Evolutionary conservation across 208 protist genomes (phyloP).

Genomic region (Wallacemonas collosoma): DNA sequence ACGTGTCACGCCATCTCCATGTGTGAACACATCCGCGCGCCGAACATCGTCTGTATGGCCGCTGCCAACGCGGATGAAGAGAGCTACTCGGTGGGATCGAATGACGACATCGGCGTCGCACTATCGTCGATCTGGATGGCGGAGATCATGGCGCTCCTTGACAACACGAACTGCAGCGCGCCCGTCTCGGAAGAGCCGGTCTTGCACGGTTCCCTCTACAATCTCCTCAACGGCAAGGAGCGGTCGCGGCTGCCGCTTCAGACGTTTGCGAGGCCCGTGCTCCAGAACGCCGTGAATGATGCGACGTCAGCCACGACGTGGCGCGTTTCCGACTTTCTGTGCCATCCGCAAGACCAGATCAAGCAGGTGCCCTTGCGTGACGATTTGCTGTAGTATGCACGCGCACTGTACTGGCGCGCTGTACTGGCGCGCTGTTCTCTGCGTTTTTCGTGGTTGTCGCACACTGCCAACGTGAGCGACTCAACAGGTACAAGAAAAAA

Average conservation of each 20-base stretch:
- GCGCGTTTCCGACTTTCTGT: conserved; percentile 79
- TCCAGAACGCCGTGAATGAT: conserved; percentile 68
- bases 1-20: conserved; percentile 96
- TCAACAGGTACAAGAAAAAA: no score
- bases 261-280: conserved; percentile 30
- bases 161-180: conserved; percentile 55
- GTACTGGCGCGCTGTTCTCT: no score
- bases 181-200: conserved; percentile 6
- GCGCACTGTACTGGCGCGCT: no score
- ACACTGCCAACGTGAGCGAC: no score
- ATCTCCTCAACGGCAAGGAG: conserved; percentile 10
- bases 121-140: conserved; percentile 93
- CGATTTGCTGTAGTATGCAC: conserved; percentile 41
- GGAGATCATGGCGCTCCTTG: conserved; percentile 76
- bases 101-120: conserved; percentile 73
- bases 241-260: neutral
- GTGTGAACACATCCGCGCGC: conserved; percentile 80
- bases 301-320: conserved; percentile 46
- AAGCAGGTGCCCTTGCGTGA: conserved; percentile 41
- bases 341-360: conserved; percentile 19
- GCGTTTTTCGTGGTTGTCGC: no score
- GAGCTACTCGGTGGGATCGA: conserved; percentile 79
- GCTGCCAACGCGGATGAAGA: conserved; percentile 55
- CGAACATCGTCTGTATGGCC: conserved; percentile 78
- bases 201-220: conserved; percentile 9